These are phyloP conservation scores for Flaveria sonorensis DNA, from an alignment of 129 eudicot species.

Conservation along the genomic window DNA sequence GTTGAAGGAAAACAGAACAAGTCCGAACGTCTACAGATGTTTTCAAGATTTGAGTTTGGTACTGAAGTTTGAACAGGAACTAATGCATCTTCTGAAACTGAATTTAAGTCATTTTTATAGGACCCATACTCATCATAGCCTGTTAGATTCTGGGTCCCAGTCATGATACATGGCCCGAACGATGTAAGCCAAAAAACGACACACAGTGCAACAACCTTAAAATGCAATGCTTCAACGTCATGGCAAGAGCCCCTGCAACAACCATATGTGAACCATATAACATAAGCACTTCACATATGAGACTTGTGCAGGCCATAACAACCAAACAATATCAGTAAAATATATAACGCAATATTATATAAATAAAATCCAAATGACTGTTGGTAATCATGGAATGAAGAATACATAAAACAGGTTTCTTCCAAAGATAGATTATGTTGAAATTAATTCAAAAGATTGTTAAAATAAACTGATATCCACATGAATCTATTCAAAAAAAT, in stretches of 20 bases:
- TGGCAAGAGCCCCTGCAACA: slow-evolving; percentile 49
- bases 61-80: slow-evolving; percentile 30
- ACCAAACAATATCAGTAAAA: slow-evolving; percentile 7
- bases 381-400: too few species aligned
- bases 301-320: too few species aligned
- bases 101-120: slow-evolving; percentile 28
- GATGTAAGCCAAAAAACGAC: slow-evolving; percentile 40
- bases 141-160: slow-evolving; percentile 36
- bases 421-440: too few species aligned
- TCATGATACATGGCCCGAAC: slow-evolving; percentile 52
- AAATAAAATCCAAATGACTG: too few species aligned
- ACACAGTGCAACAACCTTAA: slow-evolving; percentile 46
- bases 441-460: slow-evolving; percentile 7
- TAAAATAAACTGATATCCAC: neutral
- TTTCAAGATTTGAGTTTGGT: slow-evolving; percentile 39
- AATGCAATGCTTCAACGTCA: slow-evolving; percentile 45
- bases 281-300: neutral
- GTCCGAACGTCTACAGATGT: slow-evolving; percentile 49
- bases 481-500: slow-evolving; percentile 7
- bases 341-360: too few species aligned
- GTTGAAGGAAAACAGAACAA: slow-evolving; percentile 79
- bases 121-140: slow-evolving; percentile 51
- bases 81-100: slow-evolving; percentile 38
- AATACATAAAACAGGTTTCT: neutral
- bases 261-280: neutral